phyloP scores from a whole-genome alignment of 2,329 filamentous ascomycete species.

The Leptodontidium sp. region DNA sequence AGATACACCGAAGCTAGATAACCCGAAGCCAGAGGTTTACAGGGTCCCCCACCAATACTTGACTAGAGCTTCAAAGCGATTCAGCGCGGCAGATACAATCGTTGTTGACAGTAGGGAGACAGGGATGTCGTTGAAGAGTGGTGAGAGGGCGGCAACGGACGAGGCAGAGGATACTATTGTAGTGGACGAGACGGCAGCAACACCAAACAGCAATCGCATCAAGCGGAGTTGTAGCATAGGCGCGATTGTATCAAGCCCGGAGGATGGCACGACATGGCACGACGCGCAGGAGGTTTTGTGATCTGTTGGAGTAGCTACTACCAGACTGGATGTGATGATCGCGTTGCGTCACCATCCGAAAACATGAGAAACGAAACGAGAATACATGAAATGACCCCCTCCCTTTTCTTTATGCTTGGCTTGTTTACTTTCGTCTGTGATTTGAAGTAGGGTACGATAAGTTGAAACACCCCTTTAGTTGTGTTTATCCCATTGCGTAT shows the following conservation, averaged over 20 bases:
- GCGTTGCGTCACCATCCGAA: neutral
- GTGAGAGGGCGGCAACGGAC: neutral
- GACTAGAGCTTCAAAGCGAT: slow-evolving; percentile 28
- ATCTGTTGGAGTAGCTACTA: slow-evolving; percentile 4
- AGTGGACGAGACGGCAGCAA: slow-evolving; percentile 28
- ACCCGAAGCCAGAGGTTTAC: neutral
- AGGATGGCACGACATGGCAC: slow-evolving; percentile 35
- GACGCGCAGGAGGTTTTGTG: slow-evolving; percentile 36
- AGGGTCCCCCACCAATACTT: slow-evolving; percentile 22
- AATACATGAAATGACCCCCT: neutral
- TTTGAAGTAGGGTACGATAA: neutral
- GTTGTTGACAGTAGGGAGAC: slow-evolving; percentile 24
- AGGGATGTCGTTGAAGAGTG: neutral
- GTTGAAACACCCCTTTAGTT: neutral
- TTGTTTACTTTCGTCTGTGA: slow-evolving; percentile 9
- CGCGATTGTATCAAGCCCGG: slow-evolving; percentile 38
- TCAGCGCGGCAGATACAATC: slow-evolving; percentile 24
- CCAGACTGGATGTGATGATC: neutral
- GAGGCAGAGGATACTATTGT: slow-evolving; percentile 21
- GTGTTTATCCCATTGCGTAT: neutral
- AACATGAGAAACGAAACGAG: slow-evolving; percentile 12
- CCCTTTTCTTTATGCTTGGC: no score
- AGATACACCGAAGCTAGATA: neutral
- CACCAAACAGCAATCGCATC: slow-evolving; percentile 36
- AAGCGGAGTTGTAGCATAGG: slow-evolving; percentile 41